A percentile compares a stretch with the other conserved stretches of the same genome.
Conservation (phyloP, 2,329 filamentous ascomycete species). For the Verruconis gallopava region DNA sequence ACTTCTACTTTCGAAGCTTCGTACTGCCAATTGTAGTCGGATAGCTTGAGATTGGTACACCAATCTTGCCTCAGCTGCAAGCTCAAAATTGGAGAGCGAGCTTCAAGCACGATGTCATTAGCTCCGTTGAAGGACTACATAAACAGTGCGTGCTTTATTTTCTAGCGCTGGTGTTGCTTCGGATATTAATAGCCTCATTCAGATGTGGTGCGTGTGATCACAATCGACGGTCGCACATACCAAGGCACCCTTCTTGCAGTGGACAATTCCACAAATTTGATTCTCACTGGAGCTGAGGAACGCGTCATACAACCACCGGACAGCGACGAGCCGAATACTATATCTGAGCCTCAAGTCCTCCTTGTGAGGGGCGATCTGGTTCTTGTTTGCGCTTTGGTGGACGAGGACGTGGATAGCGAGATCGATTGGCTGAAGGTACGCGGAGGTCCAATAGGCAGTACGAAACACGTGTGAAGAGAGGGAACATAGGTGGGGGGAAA, state of each 20-base stretch:
- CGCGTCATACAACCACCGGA: constrained; percentile 80
- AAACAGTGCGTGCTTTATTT: constrained; percentile 9
- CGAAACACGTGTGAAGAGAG: constrained; percentile 53
- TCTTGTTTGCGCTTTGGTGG: constrained; percentile 75
- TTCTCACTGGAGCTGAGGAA: constrained; percentile 72
- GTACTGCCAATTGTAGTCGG: too few species aligned
- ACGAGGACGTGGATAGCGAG: constrained; percentile 75
- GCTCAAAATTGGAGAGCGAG: too few species aligned
- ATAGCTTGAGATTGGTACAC: too few species aligned
- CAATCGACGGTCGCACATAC: constrained; percentile 74
- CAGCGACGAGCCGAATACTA: constrained; percentile 65
- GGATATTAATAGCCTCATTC: constrained; percentile 20
- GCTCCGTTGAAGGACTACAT: constrained; percentile 6
- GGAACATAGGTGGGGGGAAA: too few species aligned
- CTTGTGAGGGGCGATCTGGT: constrained; percentile 92
- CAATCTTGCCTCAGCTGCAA: too few species aligned
- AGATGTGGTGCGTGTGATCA: constrained; percentile 90
- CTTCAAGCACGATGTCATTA: constrained; percentile 5
- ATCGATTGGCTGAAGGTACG: constrained; percentile 91
- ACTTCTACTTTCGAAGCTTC: too few species aligned
- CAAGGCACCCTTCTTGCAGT: constrained; percentile 68
- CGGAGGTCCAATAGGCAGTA: constrained; percentile 68
- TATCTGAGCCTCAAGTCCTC: constrained; percentile 77
- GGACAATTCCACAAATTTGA: constrained; percentile 87
- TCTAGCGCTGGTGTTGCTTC: too few species aligned